Evolutionary conservation across 352 stramenopile species (phyloP), one percentile per base, ranked within the genome.

Genomic region (Phytophthora crassamura): DNA sequence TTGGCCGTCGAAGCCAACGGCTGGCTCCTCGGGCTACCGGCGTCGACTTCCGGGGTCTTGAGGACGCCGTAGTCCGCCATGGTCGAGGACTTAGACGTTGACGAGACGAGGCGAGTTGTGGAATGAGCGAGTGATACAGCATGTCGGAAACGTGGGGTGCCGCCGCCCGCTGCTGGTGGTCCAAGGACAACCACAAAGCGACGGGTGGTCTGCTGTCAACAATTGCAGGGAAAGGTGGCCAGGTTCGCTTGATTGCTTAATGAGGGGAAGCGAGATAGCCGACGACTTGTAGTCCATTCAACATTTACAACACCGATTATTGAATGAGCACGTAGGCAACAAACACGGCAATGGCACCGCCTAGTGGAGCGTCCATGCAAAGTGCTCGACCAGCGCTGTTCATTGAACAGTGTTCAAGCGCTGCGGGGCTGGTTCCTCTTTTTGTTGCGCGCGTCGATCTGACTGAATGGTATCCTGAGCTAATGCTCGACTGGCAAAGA

Each of bases 31-130:
- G 57, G 51, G 15, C 40, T 59, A 46, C 49, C 59, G 11, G 14
- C n/a, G 35, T 76, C 59, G 36, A 52, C 50, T 54, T 68, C 55
- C 12, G 72, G 67, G 20, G 63, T 77, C 56, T 79, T 71, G 46
- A 79, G 58, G 10, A 49, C 67, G 32, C 47, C 54, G 46, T 74
- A 79, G 45, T 67, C 46, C 38, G 52, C 35, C 71, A 79, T 79
- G 35, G 20, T 58, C 39, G 30, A 33, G 28, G 28, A 25, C 22
- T 25, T 2, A 40, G 34, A 53, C 38, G 16, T 58, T 36, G 52
- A 38, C 51, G 14, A 46, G 43, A 59, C 39, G 45, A 68, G 45
- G 33, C 51, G 28, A 65, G n/a, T 61, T 67, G 5, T 0, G 5
- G 52, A 73, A 64, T 73, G 65, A 48, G n/a, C 14, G 20, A 52